Evolutionary conservation across 129 eudicot genomes (phyloP), one percentile per base, ranked within the genome.

Genomic region (Chrysanthemum seticuspe): DNA sequence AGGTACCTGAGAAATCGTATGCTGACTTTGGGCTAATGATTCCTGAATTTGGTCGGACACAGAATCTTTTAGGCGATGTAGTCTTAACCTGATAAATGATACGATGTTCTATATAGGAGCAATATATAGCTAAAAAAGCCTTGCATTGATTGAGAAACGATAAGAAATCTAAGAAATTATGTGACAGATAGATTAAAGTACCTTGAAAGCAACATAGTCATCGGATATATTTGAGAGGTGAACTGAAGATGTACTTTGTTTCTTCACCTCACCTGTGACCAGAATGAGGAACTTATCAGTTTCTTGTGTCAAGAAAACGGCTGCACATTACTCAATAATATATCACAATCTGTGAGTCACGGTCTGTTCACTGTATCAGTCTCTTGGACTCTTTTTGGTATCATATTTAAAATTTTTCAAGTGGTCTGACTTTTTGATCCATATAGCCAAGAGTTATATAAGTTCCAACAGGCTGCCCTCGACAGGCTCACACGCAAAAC

Each of bases 181-280:
- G 47, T 40, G 47, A 19, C 40, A 47, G 29, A 62, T 14, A 65
- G 36, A 40, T 40, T 40, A 51, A 71, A 60, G 13, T 62, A 91
- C 97, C 96, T 88, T 88, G 77, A 86, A 91, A 69, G 95, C 96
- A 62, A 91, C 88, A 86, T 82, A 84, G 73, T 88, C 85, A 81
- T 86, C 92, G 25, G 90, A 79, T 70, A 70, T 60, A 70, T 91
- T 91, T 63, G 76, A 31, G 61, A 91, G 88, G 79, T 86, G 89
- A 75, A 91, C 84, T 13, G 85, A 71, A 67, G 92, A 84, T 15
- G 88, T 79, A 78, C 97, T 88, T 73, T 88, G 96, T 81, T 91
- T 91, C 87, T 80, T 86, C 56, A 84, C 72, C 86, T 91, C 97
- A 82, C 84, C 97, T 91, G 82, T 55, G 71, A 59, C 66, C 51